phyloP scores from a whole-genome alignment of 345 rosid species.

The Lepidium africanum region DNA sequence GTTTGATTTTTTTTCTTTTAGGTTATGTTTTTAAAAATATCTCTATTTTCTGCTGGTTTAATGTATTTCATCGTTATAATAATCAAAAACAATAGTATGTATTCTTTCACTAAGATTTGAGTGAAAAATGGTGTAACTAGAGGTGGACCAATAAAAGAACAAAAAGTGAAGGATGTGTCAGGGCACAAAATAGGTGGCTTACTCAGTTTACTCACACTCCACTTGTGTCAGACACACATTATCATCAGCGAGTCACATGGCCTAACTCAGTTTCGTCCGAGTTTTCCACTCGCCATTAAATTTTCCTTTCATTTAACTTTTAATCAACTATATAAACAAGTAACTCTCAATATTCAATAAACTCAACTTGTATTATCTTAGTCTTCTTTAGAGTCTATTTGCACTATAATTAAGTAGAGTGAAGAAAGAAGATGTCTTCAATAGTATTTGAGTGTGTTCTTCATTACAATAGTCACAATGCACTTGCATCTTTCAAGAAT shows the following conservation, averaged over 20 bases:
- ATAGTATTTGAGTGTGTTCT: neutral
- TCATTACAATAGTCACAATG: neutral
- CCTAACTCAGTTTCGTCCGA: constrained; percentile 7
- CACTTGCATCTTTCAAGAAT: constrained; percentile 10
- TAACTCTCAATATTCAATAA: too few species aligned
- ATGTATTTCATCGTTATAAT: too few species aligned
- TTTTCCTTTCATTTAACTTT: too few species aligned
- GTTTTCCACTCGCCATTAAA: neutral
- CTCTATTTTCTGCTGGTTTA: too few species aligned
- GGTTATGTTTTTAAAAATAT: too few species aligned
- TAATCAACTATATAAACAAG: too few species aligned
- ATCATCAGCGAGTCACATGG: constrained; percentile 22
- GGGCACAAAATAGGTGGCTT: constrained; percentile 25
- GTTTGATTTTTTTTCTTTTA: too few species aligned
- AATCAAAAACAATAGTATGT: too few species aligned
- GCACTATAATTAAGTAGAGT: neutral
- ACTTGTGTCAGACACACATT: constrained; percentile 28
- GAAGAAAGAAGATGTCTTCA: neutral
- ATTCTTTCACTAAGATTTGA: too few species aligned
- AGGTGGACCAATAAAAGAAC: constrained; percentile 22
- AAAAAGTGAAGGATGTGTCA: constrained; percentile 21
- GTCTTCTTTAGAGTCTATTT: neutral
- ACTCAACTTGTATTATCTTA: neutral
- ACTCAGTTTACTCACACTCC: constrained; percentile 26
- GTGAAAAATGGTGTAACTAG: constrained; percentile 5